Evolutionary conservation across 768 basidiomycete species (phyloP), one percentile per base, ranked within the genome.

Genomic region (Naganishia antarctica): DNA sequence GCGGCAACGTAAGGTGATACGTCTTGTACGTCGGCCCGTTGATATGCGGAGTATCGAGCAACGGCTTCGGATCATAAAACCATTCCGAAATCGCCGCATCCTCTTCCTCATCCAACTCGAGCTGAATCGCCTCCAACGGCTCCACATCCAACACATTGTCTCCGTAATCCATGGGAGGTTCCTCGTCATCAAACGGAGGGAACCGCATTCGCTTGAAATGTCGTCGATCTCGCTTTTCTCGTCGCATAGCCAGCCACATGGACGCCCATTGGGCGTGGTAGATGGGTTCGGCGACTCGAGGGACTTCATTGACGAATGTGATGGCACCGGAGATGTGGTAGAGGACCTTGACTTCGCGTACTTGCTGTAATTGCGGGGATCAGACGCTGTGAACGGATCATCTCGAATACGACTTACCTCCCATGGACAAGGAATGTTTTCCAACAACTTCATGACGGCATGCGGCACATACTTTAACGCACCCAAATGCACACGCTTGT

Each of bases 151-250:
- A 80, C 12, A 99, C 88, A 77, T 99, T 99, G 82, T 99, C 96
- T 60, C 96, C 96, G 73, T 99, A 99, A 76, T 99, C 96, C 77
- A 97, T 83, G 2, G 96, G 96, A 9, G 96, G 96, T 72, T 99
- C 96, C 80, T 99, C 94, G 74, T 98, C 96, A 74, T 99, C 96
- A 75, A 98, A 99, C 0, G 94, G 96, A 25, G 96, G 96, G 80
- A 98, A 99, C 25, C 94, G 86, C 92, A 99, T 97, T 48, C 96
- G 90, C 81, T 99, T 99, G 82, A 99, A 99, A 78, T 99, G 96
- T 64, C 94, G 82, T 75, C 96, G 89, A 77, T 99, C 96, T 63
- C 96, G 85, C 82, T 99, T 99, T 80, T 99, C 96, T 66, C 96
- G 82, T 66, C 96, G 84, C 96, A 99, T 99, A 12, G 96, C 94